Evolutionary conservation across 257 asterid genomes (phyloP).

Genomic region (Craterostigma plantagineum): DNA sequence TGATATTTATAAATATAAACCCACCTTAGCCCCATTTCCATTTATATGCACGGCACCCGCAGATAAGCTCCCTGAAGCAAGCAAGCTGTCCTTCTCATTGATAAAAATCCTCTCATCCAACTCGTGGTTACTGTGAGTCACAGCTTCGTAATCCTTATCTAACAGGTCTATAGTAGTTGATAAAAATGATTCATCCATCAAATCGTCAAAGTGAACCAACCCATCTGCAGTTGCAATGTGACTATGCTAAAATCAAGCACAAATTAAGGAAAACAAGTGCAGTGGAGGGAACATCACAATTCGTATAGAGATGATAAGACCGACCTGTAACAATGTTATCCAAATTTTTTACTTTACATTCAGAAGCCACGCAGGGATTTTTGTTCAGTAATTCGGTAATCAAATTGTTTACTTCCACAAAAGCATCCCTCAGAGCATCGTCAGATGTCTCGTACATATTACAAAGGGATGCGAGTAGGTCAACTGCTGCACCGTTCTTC

Average conservation of each 20-base stretch:
- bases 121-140: constrained; percentile 40
- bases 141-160: constrained; percentile 56
- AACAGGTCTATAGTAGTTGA: constrained; percentile 32
- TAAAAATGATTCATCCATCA: constrained; percentile 54
- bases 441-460: constrained; percentile 61
- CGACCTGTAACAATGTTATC: constrained; percentile 45
- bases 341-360: constrained; percentile 36
- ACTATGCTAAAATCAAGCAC: too few relatives aligned
- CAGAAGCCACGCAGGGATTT: constrained; percentile 41
- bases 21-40: constrained; percentile 38
- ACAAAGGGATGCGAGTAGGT: constrained; percentile 72
- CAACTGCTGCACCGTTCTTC: constrained; percentile 56
- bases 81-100: constrained; percentile 68
- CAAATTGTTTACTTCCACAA: constrained; percentile 50
- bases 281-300: too few relatives aligned
- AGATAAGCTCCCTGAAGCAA: constrained; percentile 71
- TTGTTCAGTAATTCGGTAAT: constrained; percentile 45
- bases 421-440: constrained; percentile 51
- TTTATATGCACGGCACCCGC: constrained; percentile 35
- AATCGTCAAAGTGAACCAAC: constrained; percentile 52
- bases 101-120: constrained; percentile 80
- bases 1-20: constrained; percentile 8
- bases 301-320: too few relatives aligned
- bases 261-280: too few relatives aligned
- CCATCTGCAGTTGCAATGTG: constrained; percentile 40